Evolutionary conservation across 345 rosid genomes (phyloP), one percentile per base, ranked within the genome.

Genomic region (Corymbia maculata): DNA sequence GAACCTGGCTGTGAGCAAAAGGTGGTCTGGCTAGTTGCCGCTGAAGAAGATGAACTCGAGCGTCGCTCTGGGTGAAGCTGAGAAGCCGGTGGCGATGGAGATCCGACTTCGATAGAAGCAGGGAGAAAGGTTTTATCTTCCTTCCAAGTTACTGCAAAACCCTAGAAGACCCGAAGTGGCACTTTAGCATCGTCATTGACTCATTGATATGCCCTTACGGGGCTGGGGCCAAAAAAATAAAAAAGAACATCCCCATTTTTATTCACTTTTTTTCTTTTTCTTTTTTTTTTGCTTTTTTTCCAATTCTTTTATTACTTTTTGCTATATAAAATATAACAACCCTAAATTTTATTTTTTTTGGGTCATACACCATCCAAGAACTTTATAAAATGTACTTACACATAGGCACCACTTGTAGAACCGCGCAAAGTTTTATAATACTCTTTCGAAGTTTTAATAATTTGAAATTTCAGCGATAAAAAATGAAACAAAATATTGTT

Each of bases 251-350:
- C 79, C 45, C 22, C 5, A 0, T 32, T 45, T 36, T 2, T 24
- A 4, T 70, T 36, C 80, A 36, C 82, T 9, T 9, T 36, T 36
- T 15, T 0, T 68, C 8, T 0, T 68, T n/a, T 0, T 9, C 1
- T 64, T 64, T 64, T 13, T 3, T 64, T n/a, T 64, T 64, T 7
- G 9, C 17, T 64, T 16, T 64, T 13, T 13, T 12, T 64, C 13
- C 5, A 8, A 16, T 15, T 3, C 3, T 61, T 12, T 12, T 51
- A 12, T 13, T 13, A 13, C 0, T 64, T 64, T 64, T n/a, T 13
- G 32, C 30, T 14, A 64, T n/a, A 64, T 32, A 64, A 64, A 64
- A 13, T 13, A 6, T n/a, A n/a, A n/a, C 61, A 55, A 26, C 61
- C 19, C 61, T 5, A 6, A 55, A 53, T 53, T 5, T 4, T 55